Evolutionary conservation across 2,329 filamentous ascomycete genomes (phyloP), one percentile per base, ranked within the genome.

Genomic region (Trichoderma endophyticum): DNA sequence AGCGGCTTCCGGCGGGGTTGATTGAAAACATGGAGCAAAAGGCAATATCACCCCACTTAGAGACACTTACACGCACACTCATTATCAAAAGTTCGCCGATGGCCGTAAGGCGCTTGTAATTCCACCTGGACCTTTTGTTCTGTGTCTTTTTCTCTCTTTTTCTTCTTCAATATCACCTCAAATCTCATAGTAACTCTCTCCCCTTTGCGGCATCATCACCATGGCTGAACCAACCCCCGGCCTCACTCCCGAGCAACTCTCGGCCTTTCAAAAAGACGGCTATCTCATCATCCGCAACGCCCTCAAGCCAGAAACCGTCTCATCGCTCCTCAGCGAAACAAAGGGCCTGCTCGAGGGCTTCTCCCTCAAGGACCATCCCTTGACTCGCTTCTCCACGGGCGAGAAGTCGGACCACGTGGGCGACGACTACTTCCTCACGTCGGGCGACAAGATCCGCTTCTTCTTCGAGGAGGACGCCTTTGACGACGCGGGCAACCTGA

Each of bases 391-490:
- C 87, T 93, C 92, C 34, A 98, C 95, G 0, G 95, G 95, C 76
- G 91, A 83, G 86, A 90, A 77, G 83, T 87, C 79, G 60, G 88
- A 91, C 73, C 95, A 98, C 83, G 93, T 98, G 12, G 95, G 95
- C 74, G 96, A 98, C 84, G 90, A 92, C 79, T 99, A 99, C 86
- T 98, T 99, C 84, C 89, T 98, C 3, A 87, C 86, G 1, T 96
- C 92, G 3, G 94, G 94, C 73, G 93, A 98, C 85, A 95, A 98
- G 83, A 86, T 98, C 73, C 92, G 94, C 73, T 98, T 97, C 87
- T 98, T 98, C 87, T 97, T 98, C 82, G 95, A 98, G 82, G 94
- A 97, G 82, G 95, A 96, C 82, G 95, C 95, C 74, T 95, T 98
- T 81, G 86, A 91, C 77, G 76, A 84, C 11, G 77, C 82, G 0